Conservation (phyloP, 2,329 filamentous ascomycete genomes). For the Pseudogymnoascus sp. region DNA sequence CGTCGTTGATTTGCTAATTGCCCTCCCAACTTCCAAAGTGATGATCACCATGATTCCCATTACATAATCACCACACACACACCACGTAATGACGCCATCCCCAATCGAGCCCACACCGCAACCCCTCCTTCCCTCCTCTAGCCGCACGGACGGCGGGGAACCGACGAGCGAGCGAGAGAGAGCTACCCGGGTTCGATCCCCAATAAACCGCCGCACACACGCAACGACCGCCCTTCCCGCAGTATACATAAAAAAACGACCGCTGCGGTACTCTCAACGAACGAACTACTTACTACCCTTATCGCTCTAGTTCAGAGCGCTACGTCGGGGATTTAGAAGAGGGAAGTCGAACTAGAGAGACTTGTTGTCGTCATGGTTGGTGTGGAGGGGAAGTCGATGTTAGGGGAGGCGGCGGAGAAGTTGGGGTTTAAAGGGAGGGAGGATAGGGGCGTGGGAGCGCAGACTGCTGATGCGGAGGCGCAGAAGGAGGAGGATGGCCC, state of each 20-base stretch:
- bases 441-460: neutral
- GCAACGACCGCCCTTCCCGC: too few relatives aligned
- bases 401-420: constrained; percentile 20
- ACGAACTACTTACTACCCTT: too few relatives aligned
- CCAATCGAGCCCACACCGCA: neutral
- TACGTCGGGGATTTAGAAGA: too few relatives aligned
- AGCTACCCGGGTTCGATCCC: neutral
- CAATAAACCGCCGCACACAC: too few relatives aligned
- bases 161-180: too few relatives aligned
- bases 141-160: neutral
- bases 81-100: neutral
- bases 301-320: neutral
- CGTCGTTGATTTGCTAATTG: too few relatives aligned
- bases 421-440: constrained; percentile 17
- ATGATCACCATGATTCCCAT: neutral
- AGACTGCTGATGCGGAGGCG: neutral
- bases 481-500: constrained; percentile 14
- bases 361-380: neutral
- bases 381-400: neutral
- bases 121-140: neutral
- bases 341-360: too few relatives aligned
- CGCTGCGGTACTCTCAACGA: too few relatives aligned
- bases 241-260: too few relatives aligned
- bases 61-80: neutral
- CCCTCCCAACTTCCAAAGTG: too few relatives aligned